Percentiles rank a stretch among this genome's conserved stretches.
These are phyloP conservation scores for Claviceps arundinis DNA, from an alignment of 2,329 filamentous ascomycete genomes.

Conservation along the genomic window DNA sequence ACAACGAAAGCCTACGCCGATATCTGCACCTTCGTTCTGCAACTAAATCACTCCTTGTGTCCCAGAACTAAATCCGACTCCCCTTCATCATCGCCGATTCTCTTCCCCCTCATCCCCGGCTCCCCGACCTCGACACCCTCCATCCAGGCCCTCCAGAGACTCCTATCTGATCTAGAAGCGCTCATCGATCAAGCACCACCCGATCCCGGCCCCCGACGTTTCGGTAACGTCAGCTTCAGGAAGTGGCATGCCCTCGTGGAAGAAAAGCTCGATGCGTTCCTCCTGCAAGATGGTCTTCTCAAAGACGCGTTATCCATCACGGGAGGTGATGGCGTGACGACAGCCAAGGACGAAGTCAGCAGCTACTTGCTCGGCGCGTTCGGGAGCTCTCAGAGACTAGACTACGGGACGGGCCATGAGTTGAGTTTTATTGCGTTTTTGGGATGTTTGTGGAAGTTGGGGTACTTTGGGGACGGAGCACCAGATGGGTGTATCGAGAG, in stretches of 20 bases:
- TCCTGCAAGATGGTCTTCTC: conserved; percentile 15
- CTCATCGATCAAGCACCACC: conserved; percentile 72
- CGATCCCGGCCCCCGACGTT: conserved; percentile 72
- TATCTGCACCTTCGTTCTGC: conserved; percentile 74
- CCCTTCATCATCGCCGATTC: conserved; percentile 16
- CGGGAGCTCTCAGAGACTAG: conserved; percentile 76
- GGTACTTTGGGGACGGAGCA: conserved; percentile 52
- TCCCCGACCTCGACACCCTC: conserved; percentile 31
- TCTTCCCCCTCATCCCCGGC: conserved; percentile 29
- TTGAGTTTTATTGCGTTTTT: conserved; percentile 89
- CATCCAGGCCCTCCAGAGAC: conserved; percentile 48
- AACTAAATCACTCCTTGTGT: conserved; percentile 79
- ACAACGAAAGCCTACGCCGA: conserved; percentile 73
- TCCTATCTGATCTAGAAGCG: conserved; percentile 51
- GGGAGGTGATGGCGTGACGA: conserved; percentile 22
- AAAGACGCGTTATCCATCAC: conserved; percentile 15
- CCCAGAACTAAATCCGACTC: conserved; percentile 41
- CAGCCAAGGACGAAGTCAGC: conserved; percentile 53
- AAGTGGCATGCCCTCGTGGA: conserved; percentile 66
- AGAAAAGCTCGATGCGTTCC: conserved; percentile 32
- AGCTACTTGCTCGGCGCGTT: conserved; percentile 76
- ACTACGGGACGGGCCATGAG: conserved; percentile 95
- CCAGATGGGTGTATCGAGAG: conserved; percentile 51
- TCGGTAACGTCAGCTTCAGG: conserved; percentile 84
- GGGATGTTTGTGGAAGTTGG: conserved; percentile 80